phyloP scores from a whole-genome alignment of 805 yeast species.

The Metschnikowia anglica region DNA sequence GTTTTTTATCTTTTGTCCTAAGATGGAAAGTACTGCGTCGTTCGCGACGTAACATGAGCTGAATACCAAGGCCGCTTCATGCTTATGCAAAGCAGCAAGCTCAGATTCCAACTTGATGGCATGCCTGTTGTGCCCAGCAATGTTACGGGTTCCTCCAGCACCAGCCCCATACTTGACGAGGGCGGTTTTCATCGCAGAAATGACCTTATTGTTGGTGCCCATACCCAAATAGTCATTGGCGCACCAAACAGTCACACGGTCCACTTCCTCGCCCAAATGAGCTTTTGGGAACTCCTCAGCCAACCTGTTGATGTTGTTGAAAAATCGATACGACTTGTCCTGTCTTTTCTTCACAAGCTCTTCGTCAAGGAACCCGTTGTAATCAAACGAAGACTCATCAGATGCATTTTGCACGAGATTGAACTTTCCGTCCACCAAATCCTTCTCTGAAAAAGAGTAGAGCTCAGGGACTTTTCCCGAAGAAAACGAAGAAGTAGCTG shows the following conservation, averaged over 20 bases:
- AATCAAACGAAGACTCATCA: slow-evolving; percentile 62
- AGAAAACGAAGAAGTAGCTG: slow-evolving; percentile 31
- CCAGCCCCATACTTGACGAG: slow-evolving; percentile 94
- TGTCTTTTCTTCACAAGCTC: slow-evolving; percentile 72
- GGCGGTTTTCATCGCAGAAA: slow-evolving; percentile 73
- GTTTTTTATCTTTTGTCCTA: slow-evolving; percentile 88
- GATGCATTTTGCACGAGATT: slow-evolving; percentile 32
- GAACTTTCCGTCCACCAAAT: slow-evolving; percentile 26
- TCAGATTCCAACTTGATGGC: slow-evolving; percentile 87
- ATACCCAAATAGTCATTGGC: slow-evolving; percentile 96
- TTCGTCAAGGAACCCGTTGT: slow-evolving; percentile 61
- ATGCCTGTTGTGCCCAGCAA: slow-evolving; percentile 93
- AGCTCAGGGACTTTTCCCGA: slow-evolving; percentile 31
- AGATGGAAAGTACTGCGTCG: slow-evolving; percentile 86
- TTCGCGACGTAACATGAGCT: slow-evolving; percentile 96
- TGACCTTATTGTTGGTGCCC: slow-evolving; percentile 77
- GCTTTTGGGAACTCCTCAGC: slow-evolving; percentile 94
- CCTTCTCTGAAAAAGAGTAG: slow-evolving; percentile 32
- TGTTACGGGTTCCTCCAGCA: slow-evolving; percentile 98
- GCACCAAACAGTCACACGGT: slow-evolving; percentile 98
- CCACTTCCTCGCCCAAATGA: slow-evolving; percentile 70
- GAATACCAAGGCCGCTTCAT: slow-evolving; percentile 92
- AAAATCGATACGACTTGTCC: slow-evolving; percentile 92
- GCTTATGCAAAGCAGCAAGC: slow-evolving; percentile 86
- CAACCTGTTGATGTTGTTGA: slow-evolving; percentile 94